phyloP scores from a whole-genome alignment of 2,329 filamentous ascomycete genomes.

The Aspergillus jensenii region DNA sequence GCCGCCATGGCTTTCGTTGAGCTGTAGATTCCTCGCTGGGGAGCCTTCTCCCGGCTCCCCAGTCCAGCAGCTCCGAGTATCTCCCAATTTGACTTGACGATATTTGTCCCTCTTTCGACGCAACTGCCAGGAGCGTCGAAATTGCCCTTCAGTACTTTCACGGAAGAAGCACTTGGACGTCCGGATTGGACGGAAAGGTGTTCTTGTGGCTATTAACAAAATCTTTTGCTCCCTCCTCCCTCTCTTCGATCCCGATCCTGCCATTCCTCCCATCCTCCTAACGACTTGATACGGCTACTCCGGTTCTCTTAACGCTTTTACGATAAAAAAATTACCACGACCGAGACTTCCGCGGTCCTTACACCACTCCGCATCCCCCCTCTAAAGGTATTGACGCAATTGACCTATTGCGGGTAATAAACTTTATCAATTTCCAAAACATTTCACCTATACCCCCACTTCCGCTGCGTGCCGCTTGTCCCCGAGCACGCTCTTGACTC shows the following conservation, averaged over 20 bases:
- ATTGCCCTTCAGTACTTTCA: constrained; percentile 53
- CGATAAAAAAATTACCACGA: constrained; percentile 13
- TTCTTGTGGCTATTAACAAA: constrained; percentile 26
- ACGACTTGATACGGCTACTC: constrained; percentile 12
- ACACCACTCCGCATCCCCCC: constrained; percentile 2
- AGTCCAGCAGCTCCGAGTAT: constrained; percentile 86
- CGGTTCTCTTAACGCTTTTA: constrained; percentile 13
- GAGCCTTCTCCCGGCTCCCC: constrained; percentile 63
- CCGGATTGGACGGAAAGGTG: constrained; percentile 37
- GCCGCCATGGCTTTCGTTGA: constrained; percentile 75
- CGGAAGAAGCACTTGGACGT: constrained; percentile 39
- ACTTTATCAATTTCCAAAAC: constrained; percentile 16
- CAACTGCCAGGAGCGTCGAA: constrained; percentile 54
- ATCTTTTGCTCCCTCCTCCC: constrained; percentile 10
- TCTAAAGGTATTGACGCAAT: constrained; percentile 22
- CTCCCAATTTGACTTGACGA: constrained; percentile 51
- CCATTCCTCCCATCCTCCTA: constrained; percentile 14
- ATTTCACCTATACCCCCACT: neutral
- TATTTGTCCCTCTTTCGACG: constrained; percentile 56
- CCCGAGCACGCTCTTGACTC: neutral
- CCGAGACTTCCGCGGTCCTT: constrained; percentile 6
- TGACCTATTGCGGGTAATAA: constrained; percentile 21
- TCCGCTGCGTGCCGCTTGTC: neutral
- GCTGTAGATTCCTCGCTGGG: constrained; percentile 89
- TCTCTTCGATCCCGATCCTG: constrained; percentile 15